phyloP scores from a whole-genome alignment of 768 basidiomycete species.

The Naganishia vaughanmartiniae region DNA sequence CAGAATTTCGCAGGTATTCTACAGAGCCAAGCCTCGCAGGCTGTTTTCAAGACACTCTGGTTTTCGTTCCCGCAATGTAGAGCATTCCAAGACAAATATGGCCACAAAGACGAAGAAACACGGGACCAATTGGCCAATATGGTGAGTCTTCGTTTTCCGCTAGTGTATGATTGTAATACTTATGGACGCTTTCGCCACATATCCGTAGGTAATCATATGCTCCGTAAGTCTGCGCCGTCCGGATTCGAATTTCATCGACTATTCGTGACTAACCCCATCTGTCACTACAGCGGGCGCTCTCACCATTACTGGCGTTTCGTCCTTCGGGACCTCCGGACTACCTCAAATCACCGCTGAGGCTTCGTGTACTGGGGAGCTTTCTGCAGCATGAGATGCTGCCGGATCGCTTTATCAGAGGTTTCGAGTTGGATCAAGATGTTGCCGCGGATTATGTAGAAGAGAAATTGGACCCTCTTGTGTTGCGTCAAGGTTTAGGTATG shows the following conservation, averaged over 20 bases:
- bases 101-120: conserved; percentile 55
- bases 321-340: conserved; percentile 37
- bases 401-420: conserved; percentile 36
- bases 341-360: conserved; percentile 40
- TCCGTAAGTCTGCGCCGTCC: conserved; percentile 50
- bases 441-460: background rate
- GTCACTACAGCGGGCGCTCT: conserved; percentile 55
- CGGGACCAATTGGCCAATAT: conserved; percentile 65
- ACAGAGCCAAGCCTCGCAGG: conserved; percentile 62
- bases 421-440: conserved; percentile 40
- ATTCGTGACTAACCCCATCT: conserved; percentile 55
- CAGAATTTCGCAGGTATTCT: conserved; percentile 83
- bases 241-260: too few relatives aligned
- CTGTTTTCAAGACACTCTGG: conserved; percentile 69
- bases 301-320: conserved; percentile 47
- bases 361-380: conserved; percentile 44
- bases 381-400: conserved; percentile 43
- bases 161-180: background rate
- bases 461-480: background rate
- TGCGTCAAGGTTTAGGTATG: conserved; percentile 38
- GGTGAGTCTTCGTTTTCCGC: conserved; percentile 55
- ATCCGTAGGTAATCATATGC: conserved; percentile 74
- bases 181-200: background rate
- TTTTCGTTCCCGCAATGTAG: conserved; percentile 74
- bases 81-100: conserved; percentile 70